Conservation (phyloP, 805 yeast genomes). For the Candida chilensis region DNA sequence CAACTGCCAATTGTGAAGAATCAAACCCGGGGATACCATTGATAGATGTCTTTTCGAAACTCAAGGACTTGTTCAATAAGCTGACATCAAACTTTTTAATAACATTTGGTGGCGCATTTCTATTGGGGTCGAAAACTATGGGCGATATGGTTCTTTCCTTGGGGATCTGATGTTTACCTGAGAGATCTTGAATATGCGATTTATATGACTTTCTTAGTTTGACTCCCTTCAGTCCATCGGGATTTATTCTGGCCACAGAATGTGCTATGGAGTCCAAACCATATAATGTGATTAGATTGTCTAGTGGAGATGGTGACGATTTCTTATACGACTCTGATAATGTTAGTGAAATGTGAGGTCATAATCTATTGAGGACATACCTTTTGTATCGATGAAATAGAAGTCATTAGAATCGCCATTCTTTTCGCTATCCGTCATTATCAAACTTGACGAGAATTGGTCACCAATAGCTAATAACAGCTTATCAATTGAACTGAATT, state of each 20-base stretch:
- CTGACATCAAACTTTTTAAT: conserved; percentile 40
- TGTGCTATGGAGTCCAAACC: conserved; percentile 59
- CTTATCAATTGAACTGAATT: background rate
- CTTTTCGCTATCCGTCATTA: conserved; percentile 6
- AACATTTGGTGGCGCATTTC: conserved; percentile 21
- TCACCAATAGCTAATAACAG: too few relatives aligned
- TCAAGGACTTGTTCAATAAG: conserved; percentile 38
- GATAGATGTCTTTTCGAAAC: conserved; percentile 55
- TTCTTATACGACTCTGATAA: conserved; percentile 21
- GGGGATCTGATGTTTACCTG: conserved; percentile 72
- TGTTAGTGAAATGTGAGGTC: too few relatives aligned
- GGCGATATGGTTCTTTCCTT: conserved; percentile 27
- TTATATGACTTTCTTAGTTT: conserved; percentile 92
- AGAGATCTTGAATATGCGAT: conserved; percentile 79
- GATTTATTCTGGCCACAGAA: conserved; percentile 79
- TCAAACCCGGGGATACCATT: conserved; percentile 76
- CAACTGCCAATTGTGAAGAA: conserved; percentile 54
- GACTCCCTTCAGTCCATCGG: conserved; percentile 86
- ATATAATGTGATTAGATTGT: conserved; percentile 63
- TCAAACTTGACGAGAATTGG: too few relatives aligned
- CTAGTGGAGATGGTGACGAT: conserved; percentile 60
- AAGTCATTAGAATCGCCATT: conserved; percentile 5
- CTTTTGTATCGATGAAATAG: conserved; percentile 17
- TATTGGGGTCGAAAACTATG: conserved; percentile 27
- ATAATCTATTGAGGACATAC: conserved; percentile 7